phyloP scores from a whole-genome alignment of 495 filamentous ascomycete genomes.

The Penicillium subrubescens region DNA sequence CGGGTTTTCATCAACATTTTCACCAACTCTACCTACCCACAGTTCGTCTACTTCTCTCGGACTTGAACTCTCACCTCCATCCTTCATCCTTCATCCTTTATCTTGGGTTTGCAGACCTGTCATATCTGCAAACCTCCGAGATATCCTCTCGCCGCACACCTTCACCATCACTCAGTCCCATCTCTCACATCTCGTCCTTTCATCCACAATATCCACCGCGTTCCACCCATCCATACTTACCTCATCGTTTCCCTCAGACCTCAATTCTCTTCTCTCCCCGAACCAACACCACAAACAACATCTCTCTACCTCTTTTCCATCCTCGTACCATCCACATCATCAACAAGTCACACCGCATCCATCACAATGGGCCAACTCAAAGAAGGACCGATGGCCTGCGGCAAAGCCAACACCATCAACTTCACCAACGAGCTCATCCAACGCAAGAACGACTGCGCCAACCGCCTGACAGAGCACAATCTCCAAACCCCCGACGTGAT shows the following conservation, averaged over 20 bases:
- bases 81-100: neutral
- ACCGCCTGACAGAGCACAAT: neutral
- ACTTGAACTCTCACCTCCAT: neutral
- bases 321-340: neutral
- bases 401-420: neutral
- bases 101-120: neutral
- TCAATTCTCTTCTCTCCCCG: neutral
- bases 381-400: constrained; percentile 3
- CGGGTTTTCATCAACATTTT: neutral
- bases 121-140: neutral
- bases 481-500: neutral
- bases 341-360: too few species aligned
- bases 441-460: neutral
- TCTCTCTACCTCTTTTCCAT: neutral
- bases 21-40: neutral
- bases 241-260: neutral
- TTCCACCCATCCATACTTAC: neutral
- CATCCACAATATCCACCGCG: neutral
- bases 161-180: neutral
- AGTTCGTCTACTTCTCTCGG: neutral
- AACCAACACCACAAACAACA: neutral
- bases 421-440: neutral
- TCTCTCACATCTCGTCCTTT: neutral
- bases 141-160: neutral
- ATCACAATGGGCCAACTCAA: constrained; percentile 2